phyloP scores from a whole-genome alignment of 2,329 filamentous ascomycete species.

The Nigrograna mackinnonii region DNA sequence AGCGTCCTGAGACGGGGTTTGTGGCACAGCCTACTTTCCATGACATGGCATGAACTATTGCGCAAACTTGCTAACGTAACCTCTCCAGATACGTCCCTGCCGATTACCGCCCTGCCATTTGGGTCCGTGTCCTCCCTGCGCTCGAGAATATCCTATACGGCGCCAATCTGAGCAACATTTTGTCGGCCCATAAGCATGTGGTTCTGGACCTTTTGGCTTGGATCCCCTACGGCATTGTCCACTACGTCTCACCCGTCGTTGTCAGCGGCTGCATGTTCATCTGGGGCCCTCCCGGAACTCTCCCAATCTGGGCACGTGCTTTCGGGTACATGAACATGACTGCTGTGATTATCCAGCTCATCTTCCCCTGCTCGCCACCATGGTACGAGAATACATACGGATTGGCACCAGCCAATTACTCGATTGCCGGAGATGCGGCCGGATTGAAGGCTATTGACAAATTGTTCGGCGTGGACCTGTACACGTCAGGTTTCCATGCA shows the following conservation, averaged over 20 bases:
- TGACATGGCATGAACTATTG: slow-evolving; percentile 8
- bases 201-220: slow-evolving; percentile 87
- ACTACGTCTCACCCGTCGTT: slow-evolving; percentile 84
- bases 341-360: slow-evolving; percentile 83
- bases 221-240: slow-evolving; percentile 89
- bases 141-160: slow-evolving; percentile 97
- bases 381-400: slow-evolving; percentile 98
- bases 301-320: slow-evolving; percentile 80
- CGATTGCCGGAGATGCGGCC: slow-evolving; percentile 85
- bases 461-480: slow-evolving; percentile 88
- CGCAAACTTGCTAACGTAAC: slow-evolving; percentile 21
- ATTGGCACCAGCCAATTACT: slow-evolving; percentile 87
- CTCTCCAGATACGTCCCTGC: slow-evolving; percentile 77
- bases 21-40: slow-evolving; percentile 10
- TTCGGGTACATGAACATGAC: slow-evolving; percentile 93
- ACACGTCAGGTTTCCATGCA: slow-evolving; percentile 88
- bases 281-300: slow-evolving; percentile 83
- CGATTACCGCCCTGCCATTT: slow-evolving; percentile 89
- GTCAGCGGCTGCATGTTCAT: slow-evolving; percentile 81
- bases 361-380: slow-evolving; percentile 91
- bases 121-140: slow-evolving; percentile 91
- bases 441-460: slow-evolving; percentile 87
- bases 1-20: slow-evolving; percentile 8
- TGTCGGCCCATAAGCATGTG: slow-evolving; percentile 85
- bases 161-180: slow-evolving; percentile 92